phyloP scores from a whole-genome alignment of 345 rosid species.

The Bruguiera gymnorhiza region DNA sequence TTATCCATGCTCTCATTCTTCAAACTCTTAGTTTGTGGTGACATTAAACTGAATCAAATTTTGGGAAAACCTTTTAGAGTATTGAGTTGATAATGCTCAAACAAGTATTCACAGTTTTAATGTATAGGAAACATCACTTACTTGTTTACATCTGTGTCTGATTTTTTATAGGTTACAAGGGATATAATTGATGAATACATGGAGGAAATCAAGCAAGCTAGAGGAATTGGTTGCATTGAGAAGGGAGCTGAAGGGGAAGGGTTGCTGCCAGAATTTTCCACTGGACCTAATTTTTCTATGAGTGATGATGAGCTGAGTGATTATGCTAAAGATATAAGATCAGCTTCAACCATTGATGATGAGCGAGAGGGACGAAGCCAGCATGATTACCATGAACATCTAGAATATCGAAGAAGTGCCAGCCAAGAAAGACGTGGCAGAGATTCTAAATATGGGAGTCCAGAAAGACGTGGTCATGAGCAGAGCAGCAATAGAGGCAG shows the following conservation, averaged over 20 bases:
- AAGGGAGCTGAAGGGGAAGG: conserved; percentile 42
- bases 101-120: background rate
- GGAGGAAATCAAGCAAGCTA: conserved; percentile 76
- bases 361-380: conserved; percentile 29
- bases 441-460: conserved; percentile 13
- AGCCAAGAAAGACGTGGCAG: conserved; percentile 14
- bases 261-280: conserved; percentile 25
- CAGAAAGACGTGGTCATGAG: conserved; percentile 20
- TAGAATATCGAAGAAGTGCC: conserved; percentile 18
- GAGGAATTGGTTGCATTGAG: conserved; percentile 86
- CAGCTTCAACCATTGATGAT: conserved; percentile 19
- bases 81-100: no score
- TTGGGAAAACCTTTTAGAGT: background rate
- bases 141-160: conserved; percentile 13
- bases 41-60: background rate
- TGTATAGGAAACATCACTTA: background rate
- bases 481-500: conserved; percentile 27
- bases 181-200: conserved; percentile 84
- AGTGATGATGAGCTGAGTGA: conserved; percentile 20
- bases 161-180: conserved; percentile 54
- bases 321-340: conserved; percentile 23
- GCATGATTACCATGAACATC: conserved; percentile 27
- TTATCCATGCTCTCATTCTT: background rate
- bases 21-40: background rate
- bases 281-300: conserved; percentile 13